Base-by-base conservation (phyloP, 495 filamentous ascomycete species). In the Evansstolkia leycettana region DNA sequence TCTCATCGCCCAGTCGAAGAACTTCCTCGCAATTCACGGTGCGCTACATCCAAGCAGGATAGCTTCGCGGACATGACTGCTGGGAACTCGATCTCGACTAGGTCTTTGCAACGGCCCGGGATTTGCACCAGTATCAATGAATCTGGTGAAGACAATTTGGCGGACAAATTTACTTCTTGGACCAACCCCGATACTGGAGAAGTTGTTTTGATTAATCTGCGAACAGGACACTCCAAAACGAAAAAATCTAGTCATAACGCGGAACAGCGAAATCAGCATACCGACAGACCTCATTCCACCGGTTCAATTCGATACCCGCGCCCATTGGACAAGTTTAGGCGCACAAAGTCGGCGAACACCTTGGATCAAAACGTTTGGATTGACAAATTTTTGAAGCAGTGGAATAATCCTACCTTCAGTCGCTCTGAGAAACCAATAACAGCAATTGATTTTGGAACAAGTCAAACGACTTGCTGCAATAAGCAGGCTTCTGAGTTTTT, bases 341-440 rank as follows among this genome's bases (percentile, higher is more conserved):
- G 45, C 6, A 42, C 48, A 12, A 25, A 31, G 12, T 50, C 52
- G 13, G 43, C 41, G 15, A 19, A 37, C 14, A 17, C 31, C 9
- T 17, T 28, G 3, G 33, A 19, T 7, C 39, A 47, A 16, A 45
- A 43, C 11, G 9, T 31, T 6, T 70, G 69, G 65, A 46, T 57
- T 24, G 52, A 57, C 9, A 60, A 47, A 20, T 30, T 62, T 17
- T 39, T 69, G 12, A 42, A 43, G 8, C 43, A 57, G 32, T 82
- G 80, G 78, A 47, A 73, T 17, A 82, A 81, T 40, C 76, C 80
- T 3, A 55, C 70, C 6, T 84, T 82, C 51, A 48, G 59, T 13
- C 59, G 55, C 3, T 53, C 69, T 11, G 69, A 78, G 46, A 49
- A 63, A 17, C 51, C 54, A 3, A 72, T 83, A 30, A 60, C 57